Conservation (phyloP, 768 basidiomycete species). For the Kwoniella heveanensis region DNA sequence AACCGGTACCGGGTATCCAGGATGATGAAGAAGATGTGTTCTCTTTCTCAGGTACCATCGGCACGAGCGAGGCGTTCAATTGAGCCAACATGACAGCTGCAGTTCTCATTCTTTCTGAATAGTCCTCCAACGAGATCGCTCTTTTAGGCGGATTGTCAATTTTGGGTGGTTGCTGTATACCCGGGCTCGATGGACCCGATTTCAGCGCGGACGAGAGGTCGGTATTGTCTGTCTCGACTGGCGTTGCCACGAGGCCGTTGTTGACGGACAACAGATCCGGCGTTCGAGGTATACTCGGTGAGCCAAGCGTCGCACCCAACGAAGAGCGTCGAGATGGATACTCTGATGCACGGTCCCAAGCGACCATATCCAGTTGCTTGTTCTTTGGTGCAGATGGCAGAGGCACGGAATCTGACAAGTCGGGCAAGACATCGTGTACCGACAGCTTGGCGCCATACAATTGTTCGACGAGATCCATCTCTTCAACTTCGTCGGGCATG, state of each 20-base stretch:
- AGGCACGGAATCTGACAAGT: constrained; percentile 81
- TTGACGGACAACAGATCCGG: constrained; percentile 17
- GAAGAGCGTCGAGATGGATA: constrained; percentile 21
- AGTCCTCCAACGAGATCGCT: constrained; percentile 84
- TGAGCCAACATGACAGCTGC: constrained; percentile 98
- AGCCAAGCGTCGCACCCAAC: constrained; percentile 1
- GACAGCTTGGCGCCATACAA: constrained; percentile 79
- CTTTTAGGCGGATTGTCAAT: constrained; percentile 36
- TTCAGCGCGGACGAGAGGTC: constrained; percentile 4
- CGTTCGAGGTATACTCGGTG: constrained; percentile 12
- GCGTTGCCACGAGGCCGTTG: constrained; percentile 6
- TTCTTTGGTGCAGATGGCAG: constrained; percentile 82
- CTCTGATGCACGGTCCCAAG: constrained; percentile 62
- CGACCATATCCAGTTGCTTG: constrained; percentile 78
- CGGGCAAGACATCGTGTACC: constrained; percentile 69
- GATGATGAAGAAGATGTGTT: constrained; percentile 34
- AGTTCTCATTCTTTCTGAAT: constrained; percentile 96
- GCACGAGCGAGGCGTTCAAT: constrained; percentile 68
- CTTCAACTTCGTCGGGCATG: constrained; percentile 66
- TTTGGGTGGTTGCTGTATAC: constrained; percentile 3
- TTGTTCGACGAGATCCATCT: constrained; percentile 96
- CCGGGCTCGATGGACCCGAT: constrained; percentile 6
- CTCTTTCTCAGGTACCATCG: constrained; percentile 40
- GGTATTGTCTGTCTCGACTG: not conserved
- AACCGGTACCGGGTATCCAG: constrained; percentile 65